Percentiles rank a stretch among this genome's conserved stretches.
Evolutionary conservation across 129 eudicot genomes (phyloP).

Genomic region (Tagetes erecta): DNA sequence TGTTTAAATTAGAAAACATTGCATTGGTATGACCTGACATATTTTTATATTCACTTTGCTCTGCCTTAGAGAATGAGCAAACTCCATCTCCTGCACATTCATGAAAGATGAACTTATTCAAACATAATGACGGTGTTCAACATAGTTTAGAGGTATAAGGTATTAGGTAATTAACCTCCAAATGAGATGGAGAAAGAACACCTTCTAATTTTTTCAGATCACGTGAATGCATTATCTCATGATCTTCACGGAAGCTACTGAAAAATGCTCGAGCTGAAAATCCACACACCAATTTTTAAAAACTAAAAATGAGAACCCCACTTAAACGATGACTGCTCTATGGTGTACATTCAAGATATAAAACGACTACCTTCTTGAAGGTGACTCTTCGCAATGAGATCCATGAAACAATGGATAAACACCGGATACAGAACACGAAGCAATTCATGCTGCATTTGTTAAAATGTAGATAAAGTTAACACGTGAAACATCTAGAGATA

Average conservation of each 20-base stretch:
- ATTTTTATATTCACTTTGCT: constrained; percentile 91
- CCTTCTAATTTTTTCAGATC: constrained; percentile 95
- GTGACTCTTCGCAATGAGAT: constrained; percentile 90
- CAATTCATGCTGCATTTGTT: constrained; percentile 78
- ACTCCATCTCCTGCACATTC: constrained; percentile 85
- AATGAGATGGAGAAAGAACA: constrained; percentile 97
- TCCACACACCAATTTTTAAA: constrained; percentile 17
- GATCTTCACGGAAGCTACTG: constrained; percentile 91
- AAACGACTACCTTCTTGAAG: constrained; percentile 78
- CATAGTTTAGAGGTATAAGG: constrained; percentile 20
- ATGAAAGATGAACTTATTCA: constrained; percentile 3
- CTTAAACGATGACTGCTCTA: constrained; percentile 1
- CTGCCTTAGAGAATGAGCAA: constrained; percentile 95
- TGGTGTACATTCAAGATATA: constrained; percentile 17
- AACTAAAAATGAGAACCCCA: constrained; percentile 8
- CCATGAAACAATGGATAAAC: constrained; percentile 96
- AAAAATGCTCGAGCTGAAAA: constrained; percentile 79
- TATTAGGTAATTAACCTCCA: constrained; percentile 59
- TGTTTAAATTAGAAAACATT: constrained; percentile 9
- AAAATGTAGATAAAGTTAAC: neutral
- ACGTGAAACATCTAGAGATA: neutral
- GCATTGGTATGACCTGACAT: constrained; percentile 64
- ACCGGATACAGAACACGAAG: constrained; percentile 93
- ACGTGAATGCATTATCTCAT: constrained; percentile 83
- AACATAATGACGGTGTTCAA: constrained; percentile 8